Evolutionary conservation across 2,329 filamentous ascomycete species (phyloP).

Genomic region (Alternaria triticina): DNA sequence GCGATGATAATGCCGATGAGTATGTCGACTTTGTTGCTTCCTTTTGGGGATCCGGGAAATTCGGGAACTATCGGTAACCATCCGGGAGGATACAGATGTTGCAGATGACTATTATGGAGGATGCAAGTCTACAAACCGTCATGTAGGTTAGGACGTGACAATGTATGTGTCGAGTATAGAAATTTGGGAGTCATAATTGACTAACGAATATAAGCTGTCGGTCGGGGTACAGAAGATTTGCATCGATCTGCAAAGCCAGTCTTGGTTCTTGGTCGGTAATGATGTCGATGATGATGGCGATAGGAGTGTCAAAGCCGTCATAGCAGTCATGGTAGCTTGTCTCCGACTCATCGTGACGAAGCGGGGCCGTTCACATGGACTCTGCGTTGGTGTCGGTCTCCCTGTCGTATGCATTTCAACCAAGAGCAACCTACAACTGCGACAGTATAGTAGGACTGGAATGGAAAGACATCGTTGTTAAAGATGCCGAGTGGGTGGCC

Average conservation of each 20-base stretch:
- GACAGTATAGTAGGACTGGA: neutral
- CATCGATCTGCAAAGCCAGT: no score
- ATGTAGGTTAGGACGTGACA: no score
- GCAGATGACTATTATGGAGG: no score
- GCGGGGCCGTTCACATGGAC: neutral
- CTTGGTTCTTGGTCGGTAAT: no score
- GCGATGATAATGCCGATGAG: neutral
- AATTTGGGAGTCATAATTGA: no score
- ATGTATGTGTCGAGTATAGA: no score
- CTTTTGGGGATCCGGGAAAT: neutral
- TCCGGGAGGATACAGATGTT: no score
- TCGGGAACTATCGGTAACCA: no score
- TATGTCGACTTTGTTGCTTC: neutral
- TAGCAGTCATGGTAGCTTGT: neutral
- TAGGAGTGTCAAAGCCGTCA: neutral
- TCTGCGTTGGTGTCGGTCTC: neutral
- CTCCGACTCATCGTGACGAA: neutral
- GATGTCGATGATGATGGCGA: no score
- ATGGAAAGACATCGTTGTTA: neutral
- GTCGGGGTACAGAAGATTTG: no score
- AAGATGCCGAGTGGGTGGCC: neutral
- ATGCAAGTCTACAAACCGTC: no score
- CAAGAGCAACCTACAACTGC: fast-evolving
- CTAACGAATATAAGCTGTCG: no score
- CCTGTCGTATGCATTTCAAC: fast-evolving